Conservation (phyloP, 2,329 filamentous ascomycete genomes). For the Chaetomium strumarium region DNA sequence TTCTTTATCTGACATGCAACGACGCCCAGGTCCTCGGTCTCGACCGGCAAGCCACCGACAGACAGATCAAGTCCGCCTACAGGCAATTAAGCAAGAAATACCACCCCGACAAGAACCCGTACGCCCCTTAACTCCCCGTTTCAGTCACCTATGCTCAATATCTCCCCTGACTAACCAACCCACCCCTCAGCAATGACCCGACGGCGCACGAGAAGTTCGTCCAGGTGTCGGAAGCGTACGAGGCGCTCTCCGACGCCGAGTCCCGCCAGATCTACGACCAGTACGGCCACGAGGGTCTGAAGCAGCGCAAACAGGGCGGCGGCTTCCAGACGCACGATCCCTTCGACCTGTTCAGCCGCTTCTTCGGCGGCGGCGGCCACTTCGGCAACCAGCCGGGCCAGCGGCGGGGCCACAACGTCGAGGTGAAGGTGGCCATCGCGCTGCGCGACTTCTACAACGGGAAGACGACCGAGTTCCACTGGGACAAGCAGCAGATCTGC, state of each 20-base stretch:
- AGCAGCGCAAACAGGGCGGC: slow-evolving; percentile 69
- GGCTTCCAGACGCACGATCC: slow-evolving; percentile 68
- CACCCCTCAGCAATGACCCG: slow-evolving; percentile 58
- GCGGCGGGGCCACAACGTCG: slow-evolving; percentile 80
- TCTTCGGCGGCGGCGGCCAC: slow-evolving; percentile 89
- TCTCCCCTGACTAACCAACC: slow-evolving; percentile 8
- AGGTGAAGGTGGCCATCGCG: slow-evolving; percentile 72
- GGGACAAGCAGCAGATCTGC: slow-evolving; percentile 94
- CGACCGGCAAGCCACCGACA: slow-evolving; percentile 70
- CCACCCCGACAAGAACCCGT: slow-evolving; percentile 98
- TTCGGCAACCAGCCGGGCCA: slow-evolving; percentile 68
- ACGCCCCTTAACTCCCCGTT: slow-evolving; percentile 34
- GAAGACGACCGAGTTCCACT: slow-evolving; percentile 74
- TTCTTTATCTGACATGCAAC: neutral
- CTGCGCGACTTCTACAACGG: slow-evolving; percentile 93
- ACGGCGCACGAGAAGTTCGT: slow-evolving; percentile 87
- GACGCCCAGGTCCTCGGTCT: slow-evolving; percentile 65
- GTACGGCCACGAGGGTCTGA: slow-evolving; percentile 84
- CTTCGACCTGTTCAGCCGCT: slow-evolving; percentile 92
- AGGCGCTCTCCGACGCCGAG: slow-evolving; percentile 74
- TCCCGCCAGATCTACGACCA: slow-evolving; percentile 88
- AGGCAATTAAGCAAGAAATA: slow-evolving; percentile 88
- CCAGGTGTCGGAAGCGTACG: slow-evolving; percentile 90
- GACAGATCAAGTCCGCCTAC: slow-evolving; percentile 91
- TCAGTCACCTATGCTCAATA: neutral